A percentile compares a stretch with the other conserved stretches of the same genome.
Evolutionary conservation across 768 basidiomycete species (phyloP).

Genomic region (Daedaleopsis sinensis): DNA sequence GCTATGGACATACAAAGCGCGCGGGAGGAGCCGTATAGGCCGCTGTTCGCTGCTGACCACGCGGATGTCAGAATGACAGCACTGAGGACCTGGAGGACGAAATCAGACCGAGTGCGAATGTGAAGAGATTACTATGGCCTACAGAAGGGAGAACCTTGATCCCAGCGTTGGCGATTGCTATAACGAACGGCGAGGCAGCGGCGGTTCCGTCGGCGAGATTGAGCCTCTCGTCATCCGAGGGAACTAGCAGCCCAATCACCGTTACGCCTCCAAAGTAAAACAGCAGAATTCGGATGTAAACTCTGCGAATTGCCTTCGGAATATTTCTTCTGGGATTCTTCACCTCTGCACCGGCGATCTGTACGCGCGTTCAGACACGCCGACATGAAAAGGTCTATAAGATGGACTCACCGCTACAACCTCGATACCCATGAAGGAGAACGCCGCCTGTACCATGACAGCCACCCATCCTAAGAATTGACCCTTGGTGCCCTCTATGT

Average conservation of each 20-base stretch:
- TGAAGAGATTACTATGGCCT: too few species aligned
- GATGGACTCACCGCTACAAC: constrained; percentile 62
- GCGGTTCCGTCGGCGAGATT: constrained; percentile 61
- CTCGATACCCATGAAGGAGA: constrained; percentile 81
- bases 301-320: constrained; percentile 70
- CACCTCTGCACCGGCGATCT: constrained; percentile 74
- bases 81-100: constrained; percentile 56
- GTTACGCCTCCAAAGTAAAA: constrained; percentile 77
- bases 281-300: constrained; percentile 78
- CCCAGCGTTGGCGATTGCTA: constrained; percentile 74
- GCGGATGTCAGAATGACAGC: constrained; percentile 71
- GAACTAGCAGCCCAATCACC: constrained; percentile 79
- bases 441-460: constrained; percentile 58
- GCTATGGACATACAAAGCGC: constrained; percentile 25
- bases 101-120: too few species aligned
- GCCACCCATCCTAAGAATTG: constrained; percentile 44
- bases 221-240: constrained; percentile 60
- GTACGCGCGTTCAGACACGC: too few species aligned
- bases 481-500: constrained; percentile 38
- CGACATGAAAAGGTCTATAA: too few species aligned
- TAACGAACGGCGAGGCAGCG: constrained; percentile 83
- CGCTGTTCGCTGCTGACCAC: constrained; percentile 73
- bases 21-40: constrained; percentile 57
- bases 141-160: constrained; percentile 48
- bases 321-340: constrained; percentile 80